Percentiles rank a stretch among this genome's conserved stretches.
phyloP scores from a whole-genome alignment of 495 filamentous ascomycete species.

The Aspergillus bridgeri region DNA sequence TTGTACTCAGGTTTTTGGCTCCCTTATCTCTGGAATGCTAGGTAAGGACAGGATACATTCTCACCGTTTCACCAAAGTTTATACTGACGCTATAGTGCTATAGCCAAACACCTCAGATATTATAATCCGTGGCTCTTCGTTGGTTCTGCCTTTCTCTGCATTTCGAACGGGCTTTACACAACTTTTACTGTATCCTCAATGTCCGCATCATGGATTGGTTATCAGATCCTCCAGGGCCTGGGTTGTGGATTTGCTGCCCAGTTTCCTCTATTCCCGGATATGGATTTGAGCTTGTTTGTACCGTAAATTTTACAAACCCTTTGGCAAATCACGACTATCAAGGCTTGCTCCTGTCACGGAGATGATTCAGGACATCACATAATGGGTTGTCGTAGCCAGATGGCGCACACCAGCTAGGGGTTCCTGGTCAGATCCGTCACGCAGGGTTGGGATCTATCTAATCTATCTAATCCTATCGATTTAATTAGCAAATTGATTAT shows the following conservation, averaged over 20 bases:
- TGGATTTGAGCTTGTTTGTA: constrained; percentile 57
- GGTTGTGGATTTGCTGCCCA: constrained; percentile 54
- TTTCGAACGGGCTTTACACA: constrained; percentile 29
- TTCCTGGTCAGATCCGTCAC: no score
- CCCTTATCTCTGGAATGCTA: constrained; percentile 7
- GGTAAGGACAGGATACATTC: constrained; percentile 3
- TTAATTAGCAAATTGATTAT: no score
- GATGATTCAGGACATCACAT: no score
- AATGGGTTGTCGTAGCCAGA: no score
- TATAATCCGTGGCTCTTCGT: constrained; percentile 34
- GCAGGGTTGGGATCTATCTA: no score
- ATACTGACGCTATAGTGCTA: not conserved
- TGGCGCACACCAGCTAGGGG: no score
- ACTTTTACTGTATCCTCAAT: constrained; percentile 31
- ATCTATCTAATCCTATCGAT: no score
- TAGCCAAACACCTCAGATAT: constrained; percentile 23
- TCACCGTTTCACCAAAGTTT: not conserved
- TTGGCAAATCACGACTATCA: no score
- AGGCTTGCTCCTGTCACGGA: no score
- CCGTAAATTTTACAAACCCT: no score
- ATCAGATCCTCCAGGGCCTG: constrained; percentile 30
- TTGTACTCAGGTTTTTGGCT: constrained; percentile 4
- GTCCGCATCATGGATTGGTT: constrained; percentile 25
- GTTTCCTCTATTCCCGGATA: constrained; percentile 53
- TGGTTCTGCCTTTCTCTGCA: constrained; percentile 23